Evolutionary conservation across 1,139 yeast genomes (phyloP).

Genomic region (Kodamaea sp.): DNA sequence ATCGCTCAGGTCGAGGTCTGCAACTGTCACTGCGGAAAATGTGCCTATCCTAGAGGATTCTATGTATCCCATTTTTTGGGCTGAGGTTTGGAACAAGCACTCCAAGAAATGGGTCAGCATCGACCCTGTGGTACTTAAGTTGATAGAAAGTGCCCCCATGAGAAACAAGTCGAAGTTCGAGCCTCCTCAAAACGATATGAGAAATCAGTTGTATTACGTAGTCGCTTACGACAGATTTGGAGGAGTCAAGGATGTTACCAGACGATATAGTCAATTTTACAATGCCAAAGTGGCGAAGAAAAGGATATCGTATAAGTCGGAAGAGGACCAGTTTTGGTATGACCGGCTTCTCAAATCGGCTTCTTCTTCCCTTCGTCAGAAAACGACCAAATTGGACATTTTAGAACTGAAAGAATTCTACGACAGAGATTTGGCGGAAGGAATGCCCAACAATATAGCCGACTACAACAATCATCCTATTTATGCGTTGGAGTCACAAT

Average conservation of each 20-base stretch:
- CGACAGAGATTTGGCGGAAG: constrained; percentile 70
- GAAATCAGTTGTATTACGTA: constrained; percentile 70
- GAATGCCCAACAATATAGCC: constrained; percentile 80
- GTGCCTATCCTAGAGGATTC: constrained; percentile 27
- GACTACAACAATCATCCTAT: constrained; percentile 89
- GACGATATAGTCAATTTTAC: constrained; percentile 71
- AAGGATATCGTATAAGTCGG: constrained; percentile 59
- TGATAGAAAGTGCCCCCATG: constrained; percentile 67
- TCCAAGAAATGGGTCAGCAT: constrained; percentile 78
- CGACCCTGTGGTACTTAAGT: constrained; percentile 69
- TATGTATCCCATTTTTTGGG: constrained; percentile 80
- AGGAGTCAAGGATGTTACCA: constrained; percentile 76
- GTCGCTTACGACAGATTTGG: constrained; percentile 72
- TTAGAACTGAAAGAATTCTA: constrained; percentile 72
- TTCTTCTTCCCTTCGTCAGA: constrained; percentile 26
- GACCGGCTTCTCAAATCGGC: constrained; percentile 38
- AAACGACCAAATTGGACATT: constrained; percentile 54
- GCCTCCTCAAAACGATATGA: constrained; percentile 64
- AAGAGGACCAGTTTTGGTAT: constrained; percentile 68
- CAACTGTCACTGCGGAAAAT: constrained; percentile 1
- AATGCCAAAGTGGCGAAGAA: constrained; percentile 77
- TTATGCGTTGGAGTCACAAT: constrained; percentile 77
- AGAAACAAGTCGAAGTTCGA: constrained; percentile 65
- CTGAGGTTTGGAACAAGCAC: constrained; percentile 86
- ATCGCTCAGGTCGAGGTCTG: constrained; percentile 9